Evolutionary conservation across 768 basidiomycete species (phyloP).

Genomic region (Amanita jacksonii): DNA sequence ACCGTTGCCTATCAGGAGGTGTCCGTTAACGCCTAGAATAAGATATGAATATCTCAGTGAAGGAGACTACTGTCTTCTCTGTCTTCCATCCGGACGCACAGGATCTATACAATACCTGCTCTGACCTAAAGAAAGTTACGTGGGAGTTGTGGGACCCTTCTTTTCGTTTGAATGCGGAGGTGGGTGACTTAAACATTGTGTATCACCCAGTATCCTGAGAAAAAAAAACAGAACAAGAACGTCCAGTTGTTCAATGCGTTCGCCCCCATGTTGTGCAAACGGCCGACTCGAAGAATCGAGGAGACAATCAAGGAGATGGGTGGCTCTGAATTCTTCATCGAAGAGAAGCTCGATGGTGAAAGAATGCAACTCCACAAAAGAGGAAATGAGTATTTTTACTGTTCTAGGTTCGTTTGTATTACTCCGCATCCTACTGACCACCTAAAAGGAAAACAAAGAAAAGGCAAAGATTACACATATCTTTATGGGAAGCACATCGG

Average conservation of each 20-base stretch:
- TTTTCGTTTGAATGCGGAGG: slow-evolving; percentile 53
- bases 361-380: slow-evolving; percentile 92
- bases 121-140: slow-evolving; percentile 88
- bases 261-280: slow-evolving; percentile 91
- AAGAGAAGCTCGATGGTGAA: slow-evolving; percentile 97
- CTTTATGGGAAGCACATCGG: slow-evolving; percentile 84
- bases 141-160: slow-evolving; percentile 81
- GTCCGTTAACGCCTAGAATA: neutral
- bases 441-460: no score
- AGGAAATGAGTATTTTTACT: slow-evolving; percentile 87
- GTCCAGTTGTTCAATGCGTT: slow-evolving; percentile 81
- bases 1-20: neutral
- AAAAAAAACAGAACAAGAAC: slow-evolving; percentile 55
- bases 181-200: slow-evolving; percentile 14
- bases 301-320: slow-evolving; percentile 83
- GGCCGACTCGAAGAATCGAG: slow-evolving; percentile 72
- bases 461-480: slow-evolving; percentile 86
- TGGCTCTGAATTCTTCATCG: slow-evolving; percentile 72
- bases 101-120: slow-evolving; percentile 92
- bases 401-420: slow-evolving; percentile 55
- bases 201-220: neutral
- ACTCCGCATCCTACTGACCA: neutral
- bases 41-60: slow-evolving; percentile 91
- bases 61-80: slow-evolving; percentile 87
- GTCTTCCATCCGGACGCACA: slow-evolving; percentile 94